A percentile compares a stretch with the other conserved stretches of the same genome.
Evolutionary conservation across 768 basidiomycete species (phyloP).

Genomic region (Hemileccinum impolitum): DNA sequence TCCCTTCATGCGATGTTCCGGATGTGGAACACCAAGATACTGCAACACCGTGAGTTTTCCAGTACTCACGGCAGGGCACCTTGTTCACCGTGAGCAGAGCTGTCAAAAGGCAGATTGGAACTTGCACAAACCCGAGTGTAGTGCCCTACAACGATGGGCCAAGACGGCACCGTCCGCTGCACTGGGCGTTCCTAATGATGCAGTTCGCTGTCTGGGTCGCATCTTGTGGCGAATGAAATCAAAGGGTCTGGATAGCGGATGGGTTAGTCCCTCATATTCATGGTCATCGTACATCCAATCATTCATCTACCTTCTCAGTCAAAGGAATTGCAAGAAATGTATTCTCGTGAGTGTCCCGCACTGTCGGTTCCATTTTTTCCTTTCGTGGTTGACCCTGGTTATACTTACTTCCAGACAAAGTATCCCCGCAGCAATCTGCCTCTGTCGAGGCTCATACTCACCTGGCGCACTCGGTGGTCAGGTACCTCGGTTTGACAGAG

Average conservation of each 20-base stretch:
- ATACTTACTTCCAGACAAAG: conserved; percentile 45
- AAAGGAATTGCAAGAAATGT: conserved; percentile 62
- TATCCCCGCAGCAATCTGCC: conserved; percentile 42
- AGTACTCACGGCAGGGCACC: background rate
- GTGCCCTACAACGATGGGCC: conserved; percentile 58
- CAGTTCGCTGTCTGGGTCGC: conserved; percentile 74
- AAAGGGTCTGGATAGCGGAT: conserved; percentile 47
- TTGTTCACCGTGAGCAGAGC: conserved; percentile 32
- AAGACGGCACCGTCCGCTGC: conserved; percentile 46
- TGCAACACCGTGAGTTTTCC: conserved; percentile 60
- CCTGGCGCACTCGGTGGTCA: conserved; percentile 70
- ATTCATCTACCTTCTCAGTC: conserved; percentile 37
- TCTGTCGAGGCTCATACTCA: conserved; percentile 59
- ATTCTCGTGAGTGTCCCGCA: conserved; percentile 59
- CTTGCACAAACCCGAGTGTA: conserved; percentile 76
- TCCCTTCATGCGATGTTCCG: conserved; percentile 66
- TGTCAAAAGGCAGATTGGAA: conserved; percentile 77
- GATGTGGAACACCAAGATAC: conserved; percentile 69
- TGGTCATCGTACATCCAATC: background rate
- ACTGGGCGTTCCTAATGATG: conserved; percentile 64
- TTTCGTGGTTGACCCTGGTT: background rate
- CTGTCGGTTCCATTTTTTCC: background rate
- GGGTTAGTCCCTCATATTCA: conserved; percentile 44
- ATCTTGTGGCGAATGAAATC: conserved; percentile 65
- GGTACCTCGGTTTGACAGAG: conserved; percentile 60